Percentiles rank a stretch among this genome's conserved stretches.
Evolutionary conservation across 768 basidiomycete species (phyloP).

Genomic region (Lentinula raphanica): DNA sequence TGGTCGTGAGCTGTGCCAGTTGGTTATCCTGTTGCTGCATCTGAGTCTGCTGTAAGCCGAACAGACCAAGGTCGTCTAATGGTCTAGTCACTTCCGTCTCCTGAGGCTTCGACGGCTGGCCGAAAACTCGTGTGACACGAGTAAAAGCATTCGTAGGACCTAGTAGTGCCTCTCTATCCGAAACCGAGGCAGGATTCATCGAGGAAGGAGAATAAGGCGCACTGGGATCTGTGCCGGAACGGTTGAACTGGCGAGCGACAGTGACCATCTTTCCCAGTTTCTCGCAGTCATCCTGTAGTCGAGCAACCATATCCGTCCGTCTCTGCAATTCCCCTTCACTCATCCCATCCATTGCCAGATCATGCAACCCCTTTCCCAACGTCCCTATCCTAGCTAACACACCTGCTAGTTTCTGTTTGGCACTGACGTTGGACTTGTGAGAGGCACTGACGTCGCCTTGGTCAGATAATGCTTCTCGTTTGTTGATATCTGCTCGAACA

Average conservation of each 20-base stretch:
- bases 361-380: conserved; percentile 65
- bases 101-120: conserved; percentile 50
- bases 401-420: conserved; percentile 79
- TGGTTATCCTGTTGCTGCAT: conserved; percentile 83
- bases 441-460: conserved; percentile 68
- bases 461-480: conserved; percentile 79
- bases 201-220: conserved; percentile 24
- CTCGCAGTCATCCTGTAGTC: conserved; percentile 87
- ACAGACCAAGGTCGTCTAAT: conserved; percentile 75
- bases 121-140: conserved; percentile 75
- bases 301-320: conserved; percentile 82
- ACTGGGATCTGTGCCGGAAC: conserved; percentile 21
- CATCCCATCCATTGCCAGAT: conserved; percentile 65
- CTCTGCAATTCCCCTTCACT: conserved; percentile 90
- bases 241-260: conserved; percentile 54
- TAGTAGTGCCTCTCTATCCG: conserved; percentile 64
- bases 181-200: conserved; percentile 40
- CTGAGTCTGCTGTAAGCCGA: conserved; percentile 75
- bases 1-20: conserved; percentile 71
- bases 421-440: conserved; percentile 76
- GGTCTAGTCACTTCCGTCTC: conserved; percentile 88
- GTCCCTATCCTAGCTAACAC: conserved; percentile 68
- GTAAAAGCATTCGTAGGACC: conserved; percentile 32
- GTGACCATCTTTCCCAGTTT: conserved; percentile 83
- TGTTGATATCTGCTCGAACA: conserved; percentile 81